Evolutionary conservation across 179 eudicot genomes (phyloP).

Genomic region (Sideroxylon spinosum): DNA sequence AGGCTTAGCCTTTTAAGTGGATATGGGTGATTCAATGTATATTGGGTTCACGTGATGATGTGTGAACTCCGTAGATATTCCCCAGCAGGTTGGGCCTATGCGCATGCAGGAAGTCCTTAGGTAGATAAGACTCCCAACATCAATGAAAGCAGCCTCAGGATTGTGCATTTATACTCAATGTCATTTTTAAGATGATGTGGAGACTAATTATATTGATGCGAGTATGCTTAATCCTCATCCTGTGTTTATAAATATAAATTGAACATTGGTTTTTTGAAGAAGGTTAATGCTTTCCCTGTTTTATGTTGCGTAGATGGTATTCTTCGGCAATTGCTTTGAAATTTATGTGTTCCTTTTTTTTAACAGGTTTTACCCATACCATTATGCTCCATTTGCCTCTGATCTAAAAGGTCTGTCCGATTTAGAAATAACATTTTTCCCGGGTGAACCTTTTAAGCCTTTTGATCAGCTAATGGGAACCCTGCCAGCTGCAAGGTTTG

Average conservation of each 20-base stretch:
- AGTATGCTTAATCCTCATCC: conserved; percentile 5
- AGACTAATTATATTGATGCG: not conserved
- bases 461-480: conserved; percentile 98
- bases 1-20: no score
- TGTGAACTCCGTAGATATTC: no score
- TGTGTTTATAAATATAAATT: no score
- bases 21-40: no score
- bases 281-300: not conserved
- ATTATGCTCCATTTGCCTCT: conserved; percentile 99
- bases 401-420: conserved; percentile 86
- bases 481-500: conserved; percentile 90
- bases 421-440: conserved; percentile 83
- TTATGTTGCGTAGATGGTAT: not conserved
- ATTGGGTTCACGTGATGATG: no score
- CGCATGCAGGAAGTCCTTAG: no score
- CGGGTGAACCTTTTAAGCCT: conserved; percentile 96
- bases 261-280: not conserved
- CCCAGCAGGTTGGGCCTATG: no score
- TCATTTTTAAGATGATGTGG: not conserved
- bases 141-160: no score
- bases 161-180: no score
- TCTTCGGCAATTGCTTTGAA: no score
- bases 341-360: not conserved
- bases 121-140: no score
- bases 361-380: conserved; percentile 92